Base-by-base conservation (phyloP, 192 early-diverging fungal genomes). In the Coemansia sp. region DNA sequence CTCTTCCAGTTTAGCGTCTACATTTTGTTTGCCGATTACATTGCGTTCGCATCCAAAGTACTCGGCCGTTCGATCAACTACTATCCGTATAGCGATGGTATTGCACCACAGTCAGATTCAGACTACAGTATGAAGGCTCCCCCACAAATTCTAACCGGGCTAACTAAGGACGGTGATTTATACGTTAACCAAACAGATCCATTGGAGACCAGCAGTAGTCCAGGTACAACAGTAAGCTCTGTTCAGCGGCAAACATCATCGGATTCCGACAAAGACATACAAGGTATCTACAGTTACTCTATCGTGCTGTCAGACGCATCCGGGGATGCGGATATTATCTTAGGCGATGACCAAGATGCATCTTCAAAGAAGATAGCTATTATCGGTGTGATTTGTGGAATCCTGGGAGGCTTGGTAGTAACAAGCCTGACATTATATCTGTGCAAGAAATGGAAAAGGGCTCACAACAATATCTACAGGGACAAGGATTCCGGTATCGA, bases 11-110 rank as follows among this genome's bases (percentile, higher is more conserved):
- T 19, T 9, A 57, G 55, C 17, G 9, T 35, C 13, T 57, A 57
- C 9, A 32, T 57, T 4, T 19, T 57, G n/a, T 57, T 57, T 57
- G 29, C 55, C 34, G 55, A 57, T 33, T 57, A 57, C 19, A 57
- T 57, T n/a, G 55, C 55, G 9, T 57, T 57, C 17, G 55, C 55
- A 25, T 36, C 55, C 5, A 57, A 57, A 36, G 34, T 57, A 14
- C 55, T 57, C 15, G 55, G 55, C 17, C 55, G 55, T 5, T 33
- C 29, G 14, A 20, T 57, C 4, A 14, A n/a, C 15, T 57, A 35
- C 33, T 57, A 57, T 36, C 55, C 55, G 9, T 17, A 36, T 0
- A 57, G n/a, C 9, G 13, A 52, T 20, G 33, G 33, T 17, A 14
- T 33, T 19, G 6, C 5, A 8, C 29, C 33, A 6, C 55, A 57